Base-by-base conservation (phyloP, 768 basidiomycete genomes). In the Tylopilus sp. region DNA sequence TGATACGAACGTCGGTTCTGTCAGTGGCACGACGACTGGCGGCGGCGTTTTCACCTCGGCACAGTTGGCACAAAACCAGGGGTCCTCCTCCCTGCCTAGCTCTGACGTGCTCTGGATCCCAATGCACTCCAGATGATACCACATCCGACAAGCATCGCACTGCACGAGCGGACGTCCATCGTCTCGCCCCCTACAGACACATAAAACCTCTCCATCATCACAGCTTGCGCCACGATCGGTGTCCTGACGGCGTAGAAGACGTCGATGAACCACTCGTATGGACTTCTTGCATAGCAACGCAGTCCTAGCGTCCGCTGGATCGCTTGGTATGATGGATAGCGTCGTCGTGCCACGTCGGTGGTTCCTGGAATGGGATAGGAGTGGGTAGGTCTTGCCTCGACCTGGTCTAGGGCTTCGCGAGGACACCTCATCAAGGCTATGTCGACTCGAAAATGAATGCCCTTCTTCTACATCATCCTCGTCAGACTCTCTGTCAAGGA, bases 51-150 rank as follows among this genome's bases (percentile, higher is more conserved):
- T 73, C 69, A 26, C 69, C 55, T 57, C 79, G 63, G 59, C 90
- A 82, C 51, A 73, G 70, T 46, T 72, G 66, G 67, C 88, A 86
- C 67, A 69, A 66, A 78, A 92, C 89, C 90, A 93, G 1, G 81
- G 81, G 58, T 90, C 88, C 58, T 90, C 86, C 61, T 88, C 87
- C 44, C 69, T 78, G 7, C 88, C 90, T 15, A 91, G 73, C 46
- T 89, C 82, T 11, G 76, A 68, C 30, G 81, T 76, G 57, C 74
- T 76, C 46, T 69, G 70, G 58, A 92, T 86, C 46, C 88, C 89
- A 33, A 92, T 83, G 67, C 90, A 93, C 40, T 80, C 70, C 28
- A 90, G 75, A 68, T 93, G 90, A 63, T 86, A 91, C 90, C 90
- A 93, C 15, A 75, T 83, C 63, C 80, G 74, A 65, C 90, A 93